Base-by-base conservation (phyloP, 1,284 basidiomycete genomes). In the Apiotrichum porosum region DNA sequence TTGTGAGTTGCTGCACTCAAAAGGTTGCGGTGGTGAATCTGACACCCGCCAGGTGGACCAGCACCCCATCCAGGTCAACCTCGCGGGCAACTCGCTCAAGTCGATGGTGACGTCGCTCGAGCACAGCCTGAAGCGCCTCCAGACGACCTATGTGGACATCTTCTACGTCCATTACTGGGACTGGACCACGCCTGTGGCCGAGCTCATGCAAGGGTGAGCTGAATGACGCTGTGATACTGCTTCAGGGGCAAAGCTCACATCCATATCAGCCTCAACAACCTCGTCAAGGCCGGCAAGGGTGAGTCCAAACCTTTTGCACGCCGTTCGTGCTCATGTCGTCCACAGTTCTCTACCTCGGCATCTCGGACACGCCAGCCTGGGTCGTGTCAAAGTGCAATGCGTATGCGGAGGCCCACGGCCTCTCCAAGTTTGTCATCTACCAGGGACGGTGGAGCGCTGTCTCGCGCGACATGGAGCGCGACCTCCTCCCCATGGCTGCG, bases 401-500 rank as follows among this genome's bases (percentile, higher is more conserved):
- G 43, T 82, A 81, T 52, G 81, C 81, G 15, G 37, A 45, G 63
- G 68, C 71, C 23, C 68, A 76, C 41, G 77, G 74, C 9, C 72
- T 78, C 63, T 75, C 78, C 1, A 79, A 76, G 8, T 83, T 83
- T 53, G 74, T 77, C 36, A 69, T 83, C 47, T 83, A 81, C 47
- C 80, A 82, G 63, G 81, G 80, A 21, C 56, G 60, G 12, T 83
- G 78, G 78, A 79, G 74, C 56, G 68, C 81, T 39, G 46, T 37
- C 3, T 36, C 31, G 6, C 49, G 80, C 37, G 79, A 79, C 49
- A 71, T 82, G 45, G 81, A 82, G 68, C 73, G 80, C 14, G 81
- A 83, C n/a, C 78, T 83, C 53, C 75, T 83, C 40, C 81, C 80
- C 6, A 81, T 83, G 81, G 71, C 65, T 39, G 69, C 71, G 26